Conservation (phyloP, 164 flowering plant species). For the Protea cynaroides region DNA sequence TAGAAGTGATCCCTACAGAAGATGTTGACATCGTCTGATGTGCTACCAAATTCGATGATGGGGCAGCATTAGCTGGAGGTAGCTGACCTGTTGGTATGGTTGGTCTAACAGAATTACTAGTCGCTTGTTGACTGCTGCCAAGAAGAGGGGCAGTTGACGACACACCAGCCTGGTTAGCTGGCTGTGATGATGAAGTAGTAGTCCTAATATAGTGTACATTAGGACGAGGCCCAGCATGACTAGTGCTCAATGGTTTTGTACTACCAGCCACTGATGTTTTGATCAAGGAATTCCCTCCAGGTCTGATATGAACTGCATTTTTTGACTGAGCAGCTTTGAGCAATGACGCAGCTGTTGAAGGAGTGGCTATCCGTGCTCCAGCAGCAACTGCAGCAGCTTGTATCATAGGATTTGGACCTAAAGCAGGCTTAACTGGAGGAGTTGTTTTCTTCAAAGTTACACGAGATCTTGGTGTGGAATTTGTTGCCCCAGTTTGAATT, state of each 20-base stretch:
- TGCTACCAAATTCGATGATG: conserved; percentile 13
- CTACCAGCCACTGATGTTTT: conserved; percentile 32
- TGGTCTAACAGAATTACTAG: conserved; percentile 19
- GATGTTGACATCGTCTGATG: conserved; percentile 8
- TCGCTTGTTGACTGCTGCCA: conserved; percentile 1
- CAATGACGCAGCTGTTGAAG: conserved; percentile 61
- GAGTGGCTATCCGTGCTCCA: conserved; percentile 75
- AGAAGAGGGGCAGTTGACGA: conserved; percentile 10
- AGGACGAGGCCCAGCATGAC: conserved; percentile 24
- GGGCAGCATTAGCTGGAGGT: conserved; percentile 8
- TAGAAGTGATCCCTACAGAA: background rate
- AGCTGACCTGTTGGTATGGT: conserved; percentile 8
- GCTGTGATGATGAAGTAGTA: conserved; percentile 22
- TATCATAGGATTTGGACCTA: conserved; percentile 37
- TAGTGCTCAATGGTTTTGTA: conserved; percentile 21
- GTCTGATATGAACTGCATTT: conserved; percentile 53
- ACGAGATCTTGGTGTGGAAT: conserved; percentile 19
- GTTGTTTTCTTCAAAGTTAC: conserved; percentile 19
- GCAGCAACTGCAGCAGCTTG: conserved; percentile 93
- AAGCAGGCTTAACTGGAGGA: conserved; percentile 20
- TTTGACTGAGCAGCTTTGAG: conserved; percentile 62
- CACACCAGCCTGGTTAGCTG: conserved; percentile 15
- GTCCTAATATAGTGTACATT: conserved; percentile 43
- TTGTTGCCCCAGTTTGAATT: conserved; percentile 18
- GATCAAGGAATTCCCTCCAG: conserved; percentile 37